These are phyloP conservation scores for Nevesoporus exiguus DNA, from an alignment of 768 basidiomycete genomes.

Conservation along the genomic window DNA sequence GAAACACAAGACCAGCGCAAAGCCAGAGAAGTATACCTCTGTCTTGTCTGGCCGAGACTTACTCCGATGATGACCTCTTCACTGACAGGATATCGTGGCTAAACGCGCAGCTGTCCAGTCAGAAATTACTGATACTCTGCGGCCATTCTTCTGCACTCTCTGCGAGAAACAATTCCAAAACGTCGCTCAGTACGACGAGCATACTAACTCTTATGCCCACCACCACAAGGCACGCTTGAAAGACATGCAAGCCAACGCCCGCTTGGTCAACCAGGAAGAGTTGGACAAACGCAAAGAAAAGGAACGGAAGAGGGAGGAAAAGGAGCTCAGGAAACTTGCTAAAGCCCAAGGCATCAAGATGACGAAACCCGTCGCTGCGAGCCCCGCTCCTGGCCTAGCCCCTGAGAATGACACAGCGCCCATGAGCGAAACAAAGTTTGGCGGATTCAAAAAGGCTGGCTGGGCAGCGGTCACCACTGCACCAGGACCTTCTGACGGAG, in stretches of 20 bases:
- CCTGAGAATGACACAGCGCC: conserved; percentile 19
- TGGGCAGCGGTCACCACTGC: conserved; percentile 41
- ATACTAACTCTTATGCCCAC: conserved; percentile 86
- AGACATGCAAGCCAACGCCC: conserved; percentile 77
- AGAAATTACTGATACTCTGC: conserved; percentile 65
- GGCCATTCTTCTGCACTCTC: conserved; percentile 74
- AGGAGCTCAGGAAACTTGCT: conserved; percentile 79
- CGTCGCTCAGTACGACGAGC: conserved; percentile 85
- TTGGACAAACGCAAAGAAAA: conserved; percentile 78
- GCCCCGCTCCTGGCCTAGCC: conserved; percentile 11
- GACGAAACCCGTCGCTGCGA: conserved; percentile 29
- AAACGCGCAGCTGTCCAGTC: conserved; percentile 61
- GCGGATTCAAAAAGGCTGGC: conserved; percentile 43
- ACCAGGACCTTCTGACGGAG: conserved; percentile 9
- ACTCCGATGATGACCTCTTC: conserved; percentile 5
- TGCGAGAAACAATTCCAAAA: conserved; percentile 89
- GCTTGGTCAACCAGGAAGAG: conserved; percentile 63
- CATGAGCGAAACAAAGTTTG: conserved; percentile 19
- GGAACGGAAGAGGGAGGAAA: conserved; percentile 82
- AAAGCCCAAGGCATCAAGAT: conserved; percentile 79
- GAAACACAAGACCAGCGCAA: conserved; percentile 77
- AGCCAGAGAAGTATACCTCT: conserved; percentile 56
- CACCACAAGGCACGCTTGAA: conserved; percentile 79
- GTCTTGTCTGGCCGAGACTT: background rate
- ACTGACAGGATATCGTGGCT: conserved; percentile 55